These are phyloP conservation scores for Kuraishia ogatae DNA, from an alignment of 805 yeast genomes.

Conservation along the genomic window DNA sequence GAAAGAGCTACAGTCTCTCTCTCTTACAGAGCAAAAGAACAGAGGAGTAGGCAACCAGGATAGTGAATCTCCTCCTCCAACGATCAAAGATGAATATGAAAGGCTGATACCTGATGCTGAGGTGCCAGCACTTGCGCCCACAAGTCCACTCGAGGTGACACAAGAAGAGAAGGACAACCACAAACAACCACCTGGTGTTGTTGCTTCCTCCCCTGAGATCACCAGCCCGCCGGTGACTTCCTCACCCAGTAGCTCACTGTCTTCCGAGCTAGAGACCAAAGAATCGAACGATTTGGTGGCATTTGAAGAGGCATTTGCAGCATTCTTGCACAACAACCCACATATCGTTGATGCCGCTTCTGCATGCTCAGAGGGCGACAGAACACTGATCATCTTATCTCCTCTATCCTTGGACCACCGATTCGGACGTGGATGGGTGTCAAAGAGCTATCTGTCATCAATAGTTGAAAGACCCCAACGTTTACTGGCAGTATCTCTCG, in stretches of 20 bases:
- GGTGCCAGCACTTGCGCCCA: neutral
- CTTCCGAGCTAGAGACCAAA: neutral
- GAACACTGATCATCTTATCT: constrained; percentile 53
- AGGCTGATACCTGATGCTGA: neutral
- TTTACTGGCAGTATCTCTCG: constrained; percentile 66
- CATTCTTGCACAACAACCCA: neutral
- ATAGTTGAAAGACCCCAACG: constrained; percentile 83
- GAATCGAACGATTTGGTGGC: neutral
- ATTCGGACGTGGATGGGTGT: constrained; percentile 70
- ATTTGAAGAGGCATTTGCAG: neutral
- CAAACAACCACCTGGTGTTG: neutral
- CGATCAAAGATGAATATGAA: neutral
- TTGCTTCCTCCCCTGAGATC: neutral
- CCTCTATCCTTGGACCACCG: constrained; percentile 66
- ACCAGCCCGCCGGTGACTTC: neutral
- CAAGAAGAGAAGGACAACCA: neutral
- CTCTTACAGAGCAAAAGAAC: neutral
- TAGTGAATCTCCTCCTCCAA: neutral
- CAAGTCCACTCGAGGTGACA: neutral
- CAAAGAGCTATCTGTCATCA: constrained; percentile 54
- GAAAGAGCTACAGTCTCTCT: neutral
- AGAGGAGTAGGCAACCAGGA: neutral
- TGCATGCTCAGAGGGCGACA: constrained; percentile 21
- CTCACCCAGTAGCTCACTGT: neutral
- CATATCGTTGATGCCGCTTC: constrained; percentile 1